These are phyloP conservation scores for Nitzschia palea DNA, from an alignment of 108 stramenopile genomes.

Conservation along the genomic window DNA sequence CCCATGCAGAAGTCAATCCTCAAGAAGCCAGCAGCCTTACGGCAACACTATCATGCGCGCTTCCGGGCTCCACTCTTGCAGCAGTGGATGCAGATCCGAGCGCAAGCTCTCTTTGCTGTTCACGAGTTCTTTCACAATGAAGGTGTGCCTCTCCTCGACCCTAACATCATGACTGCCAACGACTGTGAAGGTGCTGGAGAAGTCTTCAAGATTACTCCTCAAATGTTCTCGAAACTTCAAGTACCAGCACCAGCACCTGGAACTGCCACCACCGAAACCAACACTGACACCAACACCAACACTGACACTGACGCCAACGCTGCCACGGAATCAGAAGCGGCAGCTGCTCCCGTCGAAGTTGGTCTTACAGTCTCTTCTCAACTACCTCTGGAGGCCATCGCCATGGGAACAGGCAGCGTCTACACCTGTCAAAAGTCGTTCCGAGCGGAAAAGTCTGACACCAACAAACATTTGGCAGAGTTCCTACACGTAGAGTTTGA, in stretches of 20 bases:
- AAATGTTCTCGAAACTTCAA: constrained; percentile 53
- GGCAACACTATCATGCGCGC: constrained; percentile 51
- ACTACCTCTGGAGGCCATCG: constrained; percentile 92
- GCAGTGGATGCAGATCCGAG: constrained; percentile 58
- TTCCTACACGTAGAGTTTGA: constrained; percentile 96
- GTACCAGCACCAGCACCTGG: neutral
- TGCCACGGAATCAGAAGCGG: constrained; percentile 29
- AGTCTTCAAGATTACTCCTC: constrained; percentile 74
- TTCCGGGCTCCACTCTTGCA: constrained; percentile 61
- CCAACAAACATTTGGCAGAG: constrained; percentile 92
- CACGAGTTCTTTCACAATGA: constrained; percentile 68
- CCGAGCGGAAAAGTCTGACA: constrained; percentile 94
- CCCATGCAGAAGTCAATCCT: constrained; percentile 68
- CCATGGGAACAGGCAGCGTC: constrained; percentile 84
- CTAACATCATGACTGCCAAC: constrained; percentile 74
- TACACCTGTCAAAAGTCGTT: constrained; percentile 96
- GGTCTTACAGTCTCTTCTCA: constrained; percentile 90
- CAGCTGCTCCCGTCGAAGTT: constrained; percentile 33
- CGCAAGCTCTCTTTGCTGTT: constrained; percentile 59
- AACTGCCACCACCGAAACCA: neutral
- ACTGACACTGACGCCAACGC: neutral
- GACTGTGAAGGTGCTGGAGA: constrained; percentile 97
- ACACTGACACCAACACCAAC: neutral
- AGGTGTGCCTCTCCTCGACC: constrained; percentile 56
- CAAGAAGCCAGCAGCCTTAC: constrained; percentile 58